Base-by-base conservation (phyloP, 192 early-diverging fungal species). In the Haplosporangium gracile region DNA sequence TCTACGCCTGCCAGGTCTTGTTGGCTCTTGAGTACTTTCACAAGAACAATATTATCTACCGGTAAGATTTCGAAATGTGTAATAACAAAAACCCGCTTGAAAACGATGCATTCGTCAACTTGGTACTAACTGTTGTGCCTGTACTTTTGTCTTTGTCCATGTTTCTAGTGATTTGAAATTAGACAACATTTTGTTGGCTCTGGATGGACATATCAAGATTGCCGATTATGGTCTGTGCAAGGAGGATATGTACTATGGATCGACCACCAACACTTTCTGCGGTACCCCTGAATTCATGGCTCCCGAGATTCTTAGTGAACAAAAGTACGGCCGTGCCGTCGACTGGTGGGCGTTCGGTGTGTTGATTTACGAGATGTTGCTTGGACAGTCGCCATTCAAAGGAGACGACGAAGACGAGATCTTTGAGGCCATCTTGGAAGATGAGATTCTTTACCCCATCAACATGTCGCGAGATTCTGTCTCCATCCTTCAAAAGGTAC, bases 281-380 rank as follows among this genome's bases (percentile, higher is more conserved):
- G 98, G 98, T 43, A 99, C 98, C 38, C 98, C 98, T 20, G 98
- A 99, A 88, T 99, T 98, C 80, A 99, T 99, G 98, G 98, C 98
- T 9, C 98, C 98, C 55, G 98, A 99, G 89, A 98, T 99, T 72
- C 90, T 99, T 40, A 89, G 95, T 75, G 98, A 98, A 88, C 96
- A 98, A 90, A 96, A 96, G 57, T 99, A 99, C 85, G 95, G 94
- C 18, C 93, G 96, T n/a, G 97, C 98, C 5, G 98, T 98, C 3
- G 98, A 99, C 89, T 99, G 98, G 98, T 99, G 98, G 98, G 97
- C 98, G 4, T 97, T 96, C 88, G 95, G 95, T 72, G 95, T 96
- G 15, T 89, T 96, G 78, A 95, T 96, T 75, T 96, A 96, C 82
- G 95, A 96, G 85, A 98, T 99, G 97, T 91, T 98, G 42, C 90